Percentiles rank a stretch among this genome's conserved stretches.
Conservation (phyloP, 2,329 filamentous ascomycete species). For the Periconia macrospinosa region DNA sequence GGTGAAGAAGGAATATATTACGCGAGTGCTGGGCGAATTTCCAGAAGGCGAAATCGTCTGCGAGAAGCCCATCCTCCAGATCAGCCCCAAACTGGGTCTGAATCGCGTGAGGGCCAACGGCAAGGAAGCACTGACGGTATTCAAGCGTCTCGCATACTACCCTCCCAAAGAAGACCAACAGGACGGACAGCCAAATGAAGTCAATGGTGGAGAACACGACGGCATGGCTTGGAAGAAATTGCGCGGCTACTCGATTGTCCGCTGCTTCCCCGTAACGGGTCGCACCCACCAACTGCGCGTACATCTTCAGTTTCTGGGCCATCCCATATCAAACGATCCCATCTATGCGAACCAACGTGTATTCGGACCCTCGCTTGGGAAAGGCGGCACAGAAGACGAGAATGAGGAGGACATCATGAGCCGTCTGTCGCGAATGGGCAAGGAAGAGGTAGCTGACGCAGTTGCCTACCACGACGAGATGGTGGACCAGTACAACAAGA, state of each 20-base stretch:
- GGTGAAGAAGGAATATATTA: conserved; percentile 93
- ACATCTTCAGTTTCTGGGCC: conserved; percentile 89
- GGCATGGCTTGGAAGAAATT: conserved; percentile 55
- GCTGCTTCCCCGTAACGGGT: conserved; percentile 89
- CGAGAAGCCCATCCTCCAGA: conserved; percentile 89
- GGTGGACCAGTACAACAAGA: conserved; percentile 85
- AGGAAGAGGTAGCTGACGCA: conserved; percentile 86
- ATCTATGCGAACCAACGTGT: conserved; percentile 96
- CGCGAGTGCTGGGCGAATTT: conserved; percentile 86
- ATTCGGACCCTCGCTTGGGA: conserved; percentile 80
- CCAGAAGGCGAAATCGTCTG: conserved; percentile 90
- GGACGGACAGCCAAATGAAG: conserved; percentile 13
- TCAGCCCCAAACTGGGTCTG: conserved; percentile 91
- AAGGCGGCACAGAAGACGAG: conserved; percentile 66
- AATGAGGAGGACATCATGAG: conserved; percentile 89
- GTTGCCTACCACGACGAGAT: conserved; percentile 93
- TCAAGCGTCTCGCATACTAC: conserved; percentile 91
- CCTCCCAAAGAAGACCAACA: conserved; percentile 53
- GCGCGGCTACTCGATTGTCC: conserved; percentile 89
- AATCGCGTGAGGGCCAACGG: conserved; percentile 94
- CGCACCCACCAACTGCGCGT: conserved; percentile 94
- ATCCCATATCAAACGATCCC: conserved; percentile 95
- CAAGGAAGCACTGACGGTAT: conserved; percentile 86
- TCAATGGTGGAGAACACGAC: conserved; percentile 20
- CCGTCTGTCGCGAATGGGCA: conserved; percentile 85